Conservation (phyloP, 768 basidiomycete species). For the Hortiboletus flavorubellus region DNA sequence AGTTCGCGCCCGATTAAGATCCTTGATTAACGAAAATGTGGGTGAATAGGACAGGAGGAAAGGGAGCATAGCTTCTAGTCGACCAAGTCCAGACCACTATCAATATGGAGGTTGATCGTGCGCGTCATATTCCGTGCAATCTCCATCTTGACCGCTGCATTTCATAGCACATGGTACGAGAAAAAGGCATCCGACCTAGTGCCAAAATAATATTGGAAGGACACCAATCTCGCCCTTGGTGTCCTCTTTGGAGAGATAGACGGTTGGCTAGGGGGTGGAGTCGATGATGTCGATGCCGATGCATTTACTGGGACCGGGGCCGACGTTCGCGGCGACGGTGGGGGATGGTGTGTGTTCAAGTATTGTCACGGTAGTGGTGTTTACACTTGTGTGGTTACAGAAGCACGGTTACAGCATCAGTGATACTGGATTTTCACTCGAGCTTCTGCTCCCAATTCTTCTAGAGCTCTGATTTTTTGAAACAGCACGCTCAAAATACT, state of each 20-base stretch:
- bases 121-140: constrained; percentile 53
- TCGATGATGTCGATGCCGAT: constrained; percentile 95
- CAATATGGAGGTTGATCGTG: constrained; percentile 89
- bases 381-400: no score
- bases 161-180: background rate
- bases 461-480: no score
- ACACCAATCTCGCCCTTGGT: constrained; percentile 96
- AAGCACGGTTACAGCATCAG: no score
- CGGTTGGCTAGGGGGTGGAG: constrained; percentile 77
- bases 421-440: no score
- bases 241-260: constrained; percentile 85
- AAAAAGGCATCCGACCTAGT: constrained; percentile 43
- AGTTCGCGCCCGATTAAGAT: constrained; percentile 89
- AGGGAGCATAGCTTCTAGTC: constrained; percentile 80
- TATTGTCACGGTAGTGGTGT: no score
- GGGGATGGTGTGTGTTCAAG: no score
- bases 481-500: no score
- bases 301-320: constrained; percentile 69
- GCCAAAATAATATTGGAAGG: constrained; percentile 85
- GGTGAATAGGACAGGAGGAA: background rate
- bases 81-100: constrained; percentile 96
- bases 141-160: constrained; percentile 44
- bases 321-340: constrained; percentile 68
- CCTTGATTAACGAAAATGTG: constrained; percentile 78
- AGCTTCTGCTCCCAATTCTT: no score